Base-by-base conservation (phyloP, 768 basidiomycete genomes). In the Suillus lakei region DNA sequence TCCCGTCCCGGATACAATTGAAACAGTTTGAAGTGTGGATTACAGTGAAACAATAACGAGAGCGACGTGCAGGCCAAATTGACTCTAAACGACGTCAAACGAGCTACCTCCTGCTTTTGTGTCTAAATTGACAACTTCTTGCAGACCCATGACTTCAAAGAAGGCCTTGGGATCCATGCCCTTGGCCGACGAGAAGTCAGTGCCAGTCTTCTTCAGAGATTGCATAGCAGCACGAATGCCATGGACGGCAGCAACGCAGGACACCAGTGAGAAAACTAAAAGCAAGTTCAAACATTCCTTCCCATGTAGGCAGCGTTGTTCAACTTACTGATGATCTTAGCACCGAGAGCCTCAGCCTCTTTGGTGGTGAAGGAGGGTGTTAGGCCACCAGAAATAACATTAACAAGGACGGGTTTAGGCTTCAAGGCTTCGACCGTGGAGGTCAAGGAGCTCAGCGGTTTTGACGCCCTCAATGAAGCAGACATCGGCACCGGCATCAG, bases 401-500 rank as follows among this genome's bases (percentile, higher is more conserved):
- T 92, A 48, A 92, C 90, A 38, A 92, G 88, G 43, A 91, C 90
- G 1, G 91, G 91, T 69, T 89, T 91, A 5, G 91, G 91, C 6
- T 88, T 85, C 34, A 93, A 77, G 3, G 88, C 89, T 28, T 83
- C 82, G 54, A 93, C 87, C 12, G 91, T 91, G 1, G 80, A 80
- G 63, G 84, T 81, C 18, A n/a, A 92, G 82, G 28, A 90, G 84
- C 53, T 90, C 87, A 54, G 87, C 83, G 2, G 86, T 89, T 74
- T 86, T 86, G 34, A 92, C 90, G 48, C 91, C 91, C 74, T 92
- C 91, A 41, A 92, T 91, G 77, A 93, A 93, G 75, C 90, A 92
- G 15, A 91, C 90, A 70, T 93, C 91, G 0, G 91, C 91, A 36
- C 91, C 91, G 12, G 85, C 88, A 64, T 88, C 88, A 0, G 89